phyloP scores from a whole-genome alignment of 371 early-diverging fungal genomes.

The Mucor mucedo region DNA sequence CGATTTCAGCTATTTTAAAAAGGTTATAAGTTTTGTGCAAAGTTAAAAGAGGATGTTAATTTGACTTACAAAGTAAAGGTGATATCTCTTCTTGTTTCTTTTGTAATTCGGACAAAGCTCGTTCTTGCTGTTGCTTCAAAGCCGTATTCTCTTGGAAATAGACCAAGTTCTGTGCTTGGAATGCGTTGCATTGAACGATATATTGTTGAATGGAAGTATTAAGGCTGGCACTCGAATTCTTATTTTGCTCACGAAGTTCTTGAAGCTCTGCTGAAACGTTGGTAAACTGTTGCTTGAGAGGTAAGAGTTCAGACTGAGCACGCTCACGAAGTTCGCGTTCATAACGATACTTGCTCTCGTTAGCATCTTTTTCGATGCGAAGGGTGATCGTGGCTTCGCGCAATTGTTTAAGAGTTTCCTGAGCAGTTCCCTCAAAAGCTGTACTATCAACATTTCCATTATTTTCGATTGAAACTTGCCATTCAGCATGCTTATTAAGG shows the following conservation, averaged over 20 bases:
- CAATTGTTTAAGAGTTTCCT: slow-evolving; percentile 8
- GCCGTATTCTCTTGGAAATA: not conserved
- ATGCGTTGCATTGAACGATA: not conserved
- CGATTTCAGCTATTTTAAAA: slow-evolving; percentile 6
- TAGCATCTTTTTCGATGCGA: slow-evolving; percentile 18
- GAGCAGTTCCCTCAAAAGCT: not conserved
- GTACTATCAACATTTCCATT: slow-evolving; percentile 8
- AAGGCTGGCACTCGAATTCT: not conserved
- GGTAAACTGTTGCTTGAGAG: not conserved
- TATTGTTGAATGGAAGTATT: too few relatives aligned
- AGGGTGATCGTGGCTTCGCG: slow-evolving; percentile 9
- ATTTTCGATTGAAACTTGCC: slow-evolving; percentile 7
- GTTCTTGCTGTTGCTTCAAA: slow-evolving; percentile 6
- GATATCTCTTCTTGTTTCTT: slow-evolving; percentile 5
- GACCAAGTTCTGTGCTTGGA: too few relatives aligned
- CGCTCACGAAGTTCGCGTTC: slow-evolving; percentile 8
- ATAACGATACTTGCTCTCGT: slow-evolving; percentile 6
- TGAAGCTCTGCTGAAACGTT: slow-evolving; percentile 1
- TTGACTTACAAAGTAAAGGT: not conserved
- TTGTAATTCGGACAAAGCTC: not conserved
- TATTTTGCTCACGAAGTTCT: slow-evolving; percentile 9
- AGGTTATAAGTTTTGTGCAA: too few relatives aligned
- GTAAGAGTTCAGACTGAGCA: slow-evolving; percentile 3
- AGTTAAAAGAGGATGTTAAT: not conserved
- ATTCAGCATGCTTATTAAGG: slow-evolving; percentile 13